Conservation (phyloP, 352 stramenopile genomes). For the Phytophthora melonis region DNA sequence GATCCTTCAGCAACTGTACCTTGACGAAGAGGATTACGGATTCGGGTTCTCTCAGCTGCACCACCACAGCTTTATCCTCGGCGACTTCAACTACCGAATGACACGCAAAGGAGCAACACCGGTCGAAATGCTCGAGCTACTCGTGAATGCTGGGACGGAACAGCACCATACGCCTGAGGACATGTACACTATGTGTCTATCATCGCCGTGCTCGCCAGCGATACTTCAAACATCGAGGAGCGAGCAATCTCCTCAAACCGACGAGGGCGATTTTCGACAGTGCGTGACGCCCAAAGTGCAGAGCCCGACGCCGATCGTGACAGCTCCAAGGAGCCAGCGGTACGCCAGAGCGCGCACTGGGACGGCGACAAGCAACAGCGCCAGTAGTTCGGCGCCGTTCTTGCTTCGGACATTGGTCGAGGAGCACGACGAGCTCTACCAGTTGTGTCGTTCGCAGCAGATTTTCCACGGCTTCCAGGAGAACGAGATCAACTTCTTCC, state of each 20-base stretch:
- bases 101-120: constrained; percentile 56
- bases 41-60: constrained; percentile 86
- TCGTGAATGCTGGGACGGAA: constrained; percentile 38
- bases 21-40: constrained; percentile 86
- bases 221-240: constrained; percentile 40
- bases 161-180: constrained; percentile 24
- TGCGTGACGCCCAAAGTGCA: constrained; percentile 61
- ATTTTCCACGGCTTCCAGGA: constrained; percentile 87
- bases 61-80: constrained; percentile 91
- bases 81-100: constrained; percentile 93
- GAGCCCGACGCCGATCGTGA: constrained; percentile 28
- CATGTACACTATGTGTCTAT: constrained; percentile 24
- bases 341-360: constrained; percentile 15
- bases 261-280: constrained; percentile 51
- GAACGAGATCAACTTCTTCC: constrained; percentile 73
- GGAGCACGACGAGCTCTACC: constrained; percentile 80
- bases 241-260: constrained; percentile 33
- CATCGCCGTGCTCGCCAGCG: constrained; percentile 38
- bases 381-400: constrained; percentile 32
- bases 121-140: constrained; percentile 64
- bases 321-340: constrained; percentile 5
- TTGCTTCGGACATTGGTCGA: constrained; percentile 52
- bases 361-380: constrained; percentile 34
- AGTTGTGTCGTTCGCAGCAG: constrained; percentile 67
- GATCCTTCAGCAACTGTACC: constrained; percentile 83